phyloP scores from a whole-genome alignment of 176 grass and related monocot genomes.

The Cenchrus americanus region DNA sequence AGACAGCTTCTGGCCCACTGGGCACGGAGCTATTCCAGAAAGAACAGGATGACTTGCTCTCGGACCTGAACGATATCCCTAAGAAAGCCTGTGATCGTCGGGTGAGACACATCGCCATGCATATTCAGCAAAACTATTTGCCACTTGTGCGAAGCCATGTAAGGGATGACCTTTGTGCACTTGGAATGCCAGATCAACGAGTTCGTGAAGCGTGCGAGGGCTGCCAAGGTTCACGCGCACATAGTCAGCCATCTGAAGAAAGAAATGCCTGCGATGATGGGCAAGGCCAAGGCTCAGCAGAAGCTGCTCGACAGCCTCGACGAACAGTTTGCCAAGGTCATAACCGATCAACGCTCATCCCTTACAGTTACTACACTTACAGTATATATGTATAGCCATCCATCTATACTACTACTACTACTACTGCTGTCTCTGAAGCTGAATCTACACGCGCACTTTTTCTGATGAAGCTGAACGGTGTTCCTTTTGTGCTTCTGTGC shows the following conservation, averaged over 20 bases:
- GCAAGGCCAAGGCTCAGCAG: slow-evolving; percentile 84
- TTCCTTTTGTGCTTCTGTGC: not conserved
- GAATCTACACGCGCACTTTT: not conserved
- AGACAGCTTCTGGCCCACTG: slow-evolving; percentile 65
- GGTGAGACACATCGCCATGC: slow-evolving; percentile 38
- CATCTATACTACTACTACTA: not conserved
- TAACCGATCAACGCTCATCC: not conserved
- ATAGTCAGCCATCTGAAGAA: slow-evolving; percentile 81
- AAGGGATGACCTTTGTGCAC: not conserved
- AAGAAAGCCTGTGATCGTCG: slow-evolving; percentile 88
- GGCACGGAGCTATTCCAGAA: slow-evolving; percentile 76
- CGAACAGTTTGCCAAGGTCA: slow-evolving; percentile 63
- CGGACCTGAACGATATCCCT: slow-evolving; percentile 84
- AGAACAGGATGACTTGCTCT: slow-evolving; percentile 83
- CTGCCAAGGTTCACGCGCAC: slow-evolving; percentile 69
- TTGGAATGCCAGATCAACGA: slow-evolving; percentile 64
- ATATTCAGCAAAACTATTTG: not conserved
- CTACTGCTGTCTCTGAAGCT: slow-evolving; percentile 2
- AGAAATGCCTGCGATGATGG: slow-evolving; percentile 81
- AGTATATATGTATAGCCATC: not conserved
- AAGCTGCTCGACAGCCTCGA: slow-evolving; percentile 63
- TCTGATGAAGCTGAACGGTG: slow-evolving; percentile 3
- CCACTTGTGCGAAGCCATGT: not conserved
- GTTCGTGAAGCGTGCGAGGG: slow-evolving; percentile 77
- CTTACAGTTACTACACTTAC: not conserved